Base-by-base conservation (phyloP, 805 yeast genomes). In the Torulaspora gathmanii region DNA sequence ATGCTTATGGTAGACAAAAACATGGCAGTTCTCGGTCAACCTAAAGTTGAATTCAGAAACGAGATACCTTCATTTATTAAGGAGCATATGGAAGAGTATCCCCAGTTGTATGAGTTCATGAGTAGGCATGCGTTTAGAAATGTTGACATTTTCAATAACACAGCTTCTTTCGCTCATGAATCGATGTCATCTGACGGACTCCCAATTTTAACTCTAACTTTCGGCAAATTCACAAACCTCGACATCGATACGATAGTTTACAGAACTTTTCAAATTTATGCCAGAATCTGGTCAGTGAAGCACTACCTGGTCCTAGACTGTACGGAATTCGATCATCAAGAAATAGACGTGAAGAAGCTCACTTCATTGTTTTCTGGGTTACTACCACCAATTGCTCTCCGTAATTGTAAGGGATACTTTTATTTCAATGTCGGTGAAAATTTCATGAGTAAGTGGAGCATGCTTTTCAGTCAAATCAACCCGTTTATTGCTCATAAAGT, bases 171-270 rank as follows among this genome's bases (percentile, higher is more conserved):
- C 29, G 72, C 85, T 9, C 79, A 77, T 41, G 87, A 79, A 50
- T 78, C 85, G 1, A 77, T 83, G 12, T 78, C 83, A 29, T 70
- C 75, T 30, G 95, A 86, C 57, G 95, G 95, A 11, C 65, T 78
- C 0, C 95, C 93, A 1, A 72, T 81, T 16, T 67, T 85, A 22
- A 79, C 83, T 3, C 54, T 83, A 20, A 75, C 78, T 34, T 70
- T 73, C 50, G 56, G 60, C 6, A 63, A 72, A 15, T 68, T 77
- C 30, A 50, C 59, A 30, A 57, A 58, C 8, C 37, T 61, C 11
- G 77, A 75, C 35, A 58, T 72, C 0, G 83, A 83, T 35, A 65
- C 77, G 4, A 64, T 82, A 20, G 66, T 78, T 19, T 87, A 76
- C 63, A 73, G 82, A 47, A 54, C 81, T 6, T 73, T 85, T 42